Evolutionary conservation across 768 basidiomycete genomes (phyloP).

Genomic region (Sarcodon aspratus): DNA sequence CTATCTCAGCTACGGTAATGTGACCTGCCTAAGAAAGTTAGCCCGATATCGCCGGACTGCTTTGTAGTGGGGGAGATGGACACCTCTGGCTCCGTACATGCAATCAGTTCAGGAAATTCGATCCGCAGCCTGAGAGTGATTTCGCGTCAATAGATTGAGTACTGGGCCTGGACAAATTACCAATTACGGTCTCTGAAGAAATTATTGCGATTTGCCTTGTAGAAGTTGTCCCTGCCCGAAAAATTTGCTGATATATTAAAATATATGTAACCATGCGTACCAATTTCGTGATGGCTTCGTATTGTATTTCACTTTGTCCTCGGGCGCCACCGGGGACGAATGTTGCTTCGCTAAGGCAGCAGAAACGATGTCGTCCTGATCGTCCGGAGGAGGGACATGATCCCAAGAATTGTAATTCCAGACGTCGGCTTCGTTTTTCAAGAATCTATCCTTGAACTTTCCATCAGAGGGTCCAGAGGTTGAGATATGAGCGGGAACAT

Average conservation of each 20-base stretch:
- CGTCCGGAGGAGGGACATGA: conserved; percentile 74
- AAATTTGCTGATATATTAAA: neutral
- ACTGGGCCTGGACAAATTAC: conserved; percentile 18
- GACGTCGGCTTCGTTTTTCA: conserved; percentile 58
- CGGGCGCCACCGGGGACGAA: conserved; percentile 56
- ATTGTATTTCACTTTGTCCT: conserved; percentile 64
- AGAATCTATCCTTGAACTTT: conserved; percentile 35
- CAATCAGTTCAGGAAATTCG: conserved; percentile 87
- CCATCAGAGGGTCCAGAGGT: conserved; percentile 2
- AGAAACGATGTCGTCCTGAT: conserved; percentile 66
- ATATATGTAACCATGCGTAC: conserved; percentile 22
- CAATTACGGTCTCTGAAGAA: conserved; percentile 96
- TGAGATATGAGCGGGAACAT: conserved; percentile 7
- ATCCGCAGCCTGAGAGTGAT: conserved; percentile 55
- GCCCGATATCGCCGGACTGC: no score
- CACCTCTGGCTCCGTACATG: conserved; percentile 58
- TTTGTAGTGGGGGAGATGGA: neutral
- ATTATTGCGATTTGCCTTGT: conserved; percentile 72
- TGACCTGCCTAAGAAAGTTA: conserved; percentile 52
- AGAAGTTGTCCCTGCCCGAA: conserved; percentile 69
- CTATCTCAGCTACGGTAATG: conserved; percentile 72
- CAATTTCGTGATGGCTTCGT: conserved; percentile 65
- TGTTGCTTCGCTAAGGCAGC: conserved; percentile 63
- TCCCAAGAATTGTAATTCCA: conserved; percentile 91
- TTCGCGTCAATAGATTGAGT: neutral